These are phyloP conservation scores for Vanderwaltozyma verrucispora DNA, from an alignment of 805 yeast species.

Conservation along the genomic window DNA sequence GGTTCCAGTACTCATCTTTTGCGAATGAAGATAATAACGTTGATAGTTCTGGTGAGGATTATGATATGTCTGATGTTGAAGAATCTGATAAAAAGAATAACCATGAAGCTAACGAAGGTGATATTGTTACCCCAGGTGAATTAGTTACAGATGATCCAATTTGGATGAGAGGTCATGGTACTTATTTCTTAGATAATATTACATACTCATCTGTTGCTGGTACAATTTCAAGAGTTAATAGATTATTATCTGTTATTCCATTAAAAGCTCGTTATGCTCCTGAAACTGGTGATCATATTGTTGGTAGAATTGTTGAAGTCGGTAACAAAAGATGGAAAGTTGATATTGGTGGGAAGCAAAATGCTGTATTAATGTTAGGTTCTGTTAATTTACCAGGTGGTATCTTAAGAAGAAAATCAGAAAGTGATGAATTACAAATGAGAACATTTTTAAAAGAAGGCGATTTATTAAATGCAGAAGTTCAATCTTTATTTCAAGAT, in stretches of 20 bases:
- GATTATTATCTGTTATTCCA: conserved; percentile 76
- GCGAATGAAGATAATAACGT: conserved; percentile 29
- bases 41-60: conserved; percentile 32
- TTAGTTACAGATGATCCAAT: conserved; percentile 88
- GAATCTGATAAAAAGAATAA: conserved; percentile 11
- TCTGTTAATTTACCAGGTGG: conserved; percentile 98
- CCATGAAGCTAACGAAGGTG: conserved; percentile 10
- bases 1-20: conserved; percentile 14
- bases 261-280: conserved; percentile 82
- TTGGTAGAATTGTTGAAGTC: conserved; percentile 90
- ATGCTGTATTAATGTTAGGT: conserved; percentile 86
- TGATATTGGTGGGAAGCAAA: conserved; percentile 90
- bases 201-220: conserved; percentile 94
- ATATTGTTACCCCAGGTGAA: conserved; percentile 89
- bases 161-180: conserved; percentile 99
- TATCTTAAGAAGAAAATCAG: conserved; percentile 83
- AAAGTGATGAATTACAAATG: conserved; percentile 95
- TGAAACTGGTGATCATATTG: conserved; percentile 92
- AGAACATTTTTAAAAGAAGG: conserved; percentile 90
- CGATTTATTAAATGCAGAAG: conserved; percentile 90
- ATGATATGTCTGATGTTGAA: conserved; percentile 6
- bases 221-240: conserved; percentile 72
- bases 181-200: conserved; percentile 62
- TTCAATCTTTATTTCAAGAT: conserved; percentile 77
- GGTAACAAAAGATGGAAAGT: conserved; percentile 95